These are phyloP conservation scores for Apiospora sp. DNA, from an alignment of 2,329 filamentous ascomycete genomes.

Conservation along the genomic window DNA sequence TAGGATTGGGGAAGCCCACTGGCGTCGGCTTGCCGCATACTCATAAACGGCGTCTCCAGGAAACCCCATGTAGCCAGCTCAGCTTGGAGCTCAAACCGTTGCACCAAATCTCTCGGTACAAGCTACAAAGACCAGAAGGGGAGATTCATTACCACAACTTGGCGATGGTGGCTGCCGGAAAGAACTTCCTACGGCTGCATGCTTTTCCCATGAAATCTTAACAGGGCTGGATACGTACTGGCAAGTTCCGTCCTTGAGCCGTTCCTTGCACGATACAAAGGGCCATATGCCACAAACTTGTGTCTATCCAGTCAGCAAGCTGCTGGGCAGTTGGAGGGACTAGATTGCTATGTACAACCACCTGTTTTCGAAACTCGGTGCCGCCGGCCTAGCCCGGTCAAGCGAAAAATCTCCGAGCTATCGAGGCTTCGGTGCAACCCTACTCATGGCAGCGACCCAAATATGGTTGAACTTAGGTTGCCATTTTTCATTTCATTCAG, in stretches of 20 bases:
- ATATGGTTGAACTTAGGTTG: constrained; percentile 1
- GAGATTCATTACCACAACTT: neutral
- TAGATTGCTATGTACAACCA: neutral
- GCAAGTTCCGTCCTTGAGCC: neutral
- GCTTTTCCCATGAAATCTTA: neutral
- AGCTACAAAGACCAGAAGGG: neutral
- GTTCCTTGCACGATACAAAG: neutral
- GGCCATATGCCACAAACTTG: neutral
- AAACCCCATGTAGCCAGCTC: constrained; percentile 12
- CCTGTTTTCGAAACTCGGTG: constrained; percentile 19
- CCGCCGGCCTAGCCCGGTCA: constrained; percentile 22
- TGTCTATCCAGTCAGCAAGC: constrained; percentile 14
- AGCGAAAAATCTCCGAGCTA: constrained; percentile 25
- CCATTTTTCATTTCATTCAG: constrained; percentile 19
- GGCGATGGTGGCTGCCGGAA: constrained; percentile 6
- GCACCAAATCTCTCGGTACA: constrained; percentile 9
- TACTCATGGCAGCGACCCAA: constrained; percentile 14
- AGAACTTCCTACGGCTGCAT: neutral
- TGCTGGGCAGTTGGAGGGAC: neutral
- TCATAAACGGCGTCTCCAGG: neutral
- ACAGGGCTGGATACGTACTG: neutral
- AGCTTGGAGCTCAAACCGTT: neutral
- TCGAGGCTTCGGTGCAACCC: constrained; percentile 22
- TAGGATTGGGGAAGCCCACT: neutral
- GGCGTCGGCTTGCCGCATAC: constrained; percentile 17